phyloP scores from a whole-genome alignment of 768 basidiomycete genomes.

The Harrya chromipes region DNA sequence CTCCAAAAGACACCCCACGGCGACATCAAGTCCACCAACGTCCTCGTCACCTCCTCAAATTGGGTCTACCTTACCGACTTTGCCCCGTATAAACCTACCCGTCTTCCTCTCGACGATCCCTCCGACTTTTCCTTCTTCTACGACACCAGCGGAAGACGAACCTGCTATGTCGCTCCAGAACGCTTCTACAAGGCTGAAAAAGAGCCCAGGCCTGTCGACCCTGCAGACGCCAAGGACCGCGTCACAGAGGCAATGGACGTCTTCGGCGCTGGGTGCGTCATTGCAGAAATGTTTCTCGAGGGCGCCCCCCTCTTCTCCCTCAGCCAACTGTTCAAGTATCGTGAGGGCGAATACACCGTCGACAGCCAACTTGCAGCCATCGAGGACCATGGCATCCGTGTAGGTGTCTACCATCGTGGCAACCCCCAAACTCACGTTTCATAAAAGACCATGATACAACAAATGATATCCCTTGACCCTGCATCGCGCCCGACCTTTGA shows the following conservation, averaged over 20 bases:
- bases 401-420: constrained; percentile 38
- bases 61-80: constrained; percentile 96
- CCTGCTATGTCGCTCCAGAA: constrained; percentile 96
- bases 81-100: constrained; percentile 91
- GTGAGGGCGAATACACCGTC: constrained; percentile 78
- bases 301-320: constrained; percentile 91
- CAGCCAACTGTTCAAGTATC: constrained; percentile 92
- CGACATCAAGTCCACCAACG: constrained; percentile 96
- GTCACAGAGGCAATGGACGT: constrained; percentile 98
- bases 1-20: constrained; percentile 91
- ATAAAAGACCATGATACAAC: constrained; percentile 73
- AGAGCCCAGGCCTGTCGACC: constrained; percentile 53
- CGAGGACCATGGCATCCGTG: constrained; percentile 79
- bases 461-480: constrained; percentile 88
- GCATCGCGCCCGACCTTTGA: constrained; percentile 77
- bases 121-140: constrained; percentile 98
- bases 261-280: constrained; percentile 91
- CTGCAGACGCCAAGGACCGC: constrained; percentile 60
- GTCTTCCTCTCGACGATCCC: constrained; percentile 93
- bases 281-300: constrained; percentile 94
- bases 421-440: not conserved
- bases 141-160: constrained; percentile 89
- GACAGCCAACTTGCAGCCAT: constrained; percentile 70
- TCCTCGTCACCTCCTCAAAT: constrained; percentile 95
- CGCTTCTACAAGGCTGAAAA: constrained; percentile 85